These are phyloP conservation scores for Actinomortierella wolfii DNA, from an alignment of 371 early-diverging fungal species.

Conservation along the genomic window DNA sequence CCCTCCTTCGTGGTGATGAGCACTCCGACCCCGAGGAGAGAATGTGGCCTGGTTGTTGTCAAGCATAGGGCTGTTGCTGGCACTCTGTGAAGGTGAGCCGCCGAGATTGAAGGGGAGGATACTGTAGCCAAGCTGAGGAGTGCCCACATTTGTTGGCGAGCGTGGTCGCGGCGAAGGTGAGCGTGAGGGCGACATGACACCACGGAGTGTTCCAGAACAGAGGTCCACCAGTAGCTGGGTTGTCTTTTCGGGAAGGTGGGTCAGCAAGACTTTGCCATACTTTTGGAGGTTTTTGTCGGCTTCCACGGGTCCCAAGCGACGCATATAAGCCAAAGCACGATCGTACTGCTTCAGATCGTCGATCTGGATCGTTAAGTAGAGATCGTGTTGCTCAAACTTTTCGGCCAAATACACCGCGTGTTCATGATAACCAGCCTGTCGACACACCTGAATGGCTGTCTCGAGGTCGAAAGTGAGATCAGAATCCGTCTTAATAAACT, in stretches of 20 bases:
- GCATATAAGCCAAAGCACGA: slow-evolving; percentile 73
- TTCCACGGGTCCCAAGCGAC: slow-evolving; percentile 59
- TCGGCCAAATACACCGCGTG: slow-evolving; percentile 89
- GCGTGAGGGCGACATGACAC: not conserved
- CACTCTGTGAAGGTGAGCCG: slow-evolving; percentile 21
- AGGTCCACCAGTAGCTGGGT: slow-evolving; percentile 79
- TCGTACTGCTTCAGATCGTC: slow-evolving; percentile 85
- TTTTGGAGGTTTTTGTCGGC: slow-evolving; percentile 68
- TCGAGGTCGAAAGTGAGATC: slow-evolving; percentile 87
- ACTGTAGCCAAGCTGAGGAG: slow-evolving; percentile 32
- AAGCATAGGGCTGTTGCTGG: slow-evolving; percentile 20
- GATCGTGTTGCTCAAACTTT: slow-evolving; percentile 78
- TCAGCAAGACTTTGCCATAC: slow-evolving; percentile 80
- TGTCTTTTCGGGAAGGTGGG: slow-evolving; percentile 75
- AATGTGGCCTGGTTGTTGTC: slow-evolving; percentile 11
- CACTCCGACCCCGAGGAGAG: slow-evolving; percentile 12
- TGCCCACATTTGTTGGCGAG: slow-evolving; percentile 16
- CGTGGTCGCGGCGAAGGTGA: slow-evolving; percentile 14
- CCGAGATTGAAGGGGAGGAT: slow-evolving; percentile 51
- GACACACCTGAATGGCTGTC: slow-evolving; percentile 91
- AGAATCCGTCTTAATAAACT: slow-evolving; percentile 83
- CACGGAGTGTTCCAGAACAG: slow-evolving; percentile 60
- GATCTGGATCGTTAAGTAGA: slow-evolving; percentile 80
- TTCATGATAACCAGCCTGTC: slow-evolving; percentile 87
- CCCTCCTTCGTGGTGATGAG: slow-evolving; percentile 14